Evolutionary conservation across 192 early-diverging fungal species (phyloP).

Genomic region (Pilobolus umbonatus): DNA sequence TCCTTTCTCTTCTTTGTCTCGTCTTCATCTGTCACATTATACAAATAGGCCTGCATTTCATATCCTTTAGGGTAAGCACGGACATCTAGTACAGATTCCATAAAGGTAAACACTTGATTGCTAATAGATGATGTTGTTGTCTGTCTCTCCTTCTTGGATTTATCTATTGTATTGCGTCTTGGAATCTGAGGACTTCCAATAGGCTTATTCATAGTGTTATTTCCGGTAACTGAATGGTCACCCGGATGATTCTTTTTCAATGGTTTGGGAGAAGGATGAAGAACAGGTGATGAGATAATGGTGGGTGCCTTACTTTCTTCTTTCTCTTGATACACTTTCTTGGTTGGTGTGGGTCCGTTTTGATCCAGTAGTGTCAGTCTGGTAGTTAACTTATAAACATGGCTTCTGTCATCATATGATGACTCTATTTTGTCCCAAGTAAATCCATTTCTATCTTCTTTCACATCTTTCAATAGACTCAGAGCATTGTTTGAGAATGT

Average conservation of each 20-base stretch:
- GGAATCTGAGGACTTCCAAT: no score
- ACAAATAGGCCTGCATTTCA: not conserved
- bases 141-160: not conserved
- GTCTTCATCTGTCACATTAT: conserved; percentile 1
- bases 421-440: not conserved
- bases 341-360: not conserved
- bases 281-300: not conserved
- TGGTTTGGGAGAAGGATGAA: not conserved
- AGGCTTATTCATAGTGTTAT: not conserved
- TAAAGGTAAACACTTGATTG: not conserved
- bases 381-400: conserved; percentile 1
- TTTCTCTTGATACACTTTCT: no score
- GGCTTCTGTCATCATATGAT: conserved; percentile 1
- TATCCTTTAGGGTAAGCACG: not conserved
- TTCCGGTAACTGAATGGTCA: not conserved
- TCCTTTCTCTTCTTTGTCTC: conserved; percentile 7
- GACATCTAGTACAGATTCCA: not conserved
- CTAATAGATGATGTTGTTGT: not conserved
- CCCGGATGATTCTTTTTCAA: not conserved
- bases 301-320: not conserved
- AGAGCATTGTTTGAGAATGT: conserved; percentile 25
- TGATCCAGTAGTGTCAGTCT: not conserved
- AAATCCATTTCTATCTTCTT: conserved; percentile 2
- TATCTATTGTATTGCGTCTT: not conserved
- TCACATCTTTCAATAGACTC: no score